Evolutionary conservation across 2,329 filamentous ascomycete species (phyloP).

Genomic region (Trichoderma koningii): DNA sequence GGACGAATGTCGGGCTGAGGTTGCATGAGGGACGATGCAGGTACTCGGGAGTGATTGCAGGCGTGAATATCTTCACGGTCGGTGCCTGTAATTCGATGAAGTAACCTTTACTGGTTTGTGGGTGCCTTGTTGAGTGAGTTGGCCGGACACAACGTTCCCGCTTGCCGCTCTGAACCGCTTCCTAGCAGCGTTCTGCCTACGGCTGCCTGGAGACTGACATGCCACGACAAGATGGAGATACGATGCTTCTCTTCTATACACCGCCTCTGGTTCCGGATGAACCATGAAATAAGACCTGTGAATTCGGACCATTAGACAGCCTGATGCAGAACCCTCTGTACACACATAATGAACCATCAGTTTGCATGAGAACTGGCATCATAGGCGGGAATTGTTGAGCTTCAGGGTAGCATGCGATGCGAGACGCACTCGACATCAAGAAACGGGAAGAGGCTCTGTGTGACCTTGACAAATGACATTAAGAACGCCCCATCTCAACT

Average conservation of each 20-base stretch:
- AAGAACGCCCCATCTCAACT: not conserved
- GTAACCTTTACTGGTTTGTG: too few species aligned
- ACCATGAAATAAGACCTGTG: too few species aligned
- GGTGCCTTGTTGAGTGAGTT: not conserved
- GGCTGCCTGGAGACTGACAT: not conserved
- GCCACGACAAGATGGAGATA: not conserved
- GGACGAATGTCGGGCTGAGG: not conserved
- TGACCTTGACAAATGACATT: not conserved
- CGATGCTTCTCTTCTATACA: too few species aligned
- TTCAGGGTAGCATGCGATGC: not conserved
- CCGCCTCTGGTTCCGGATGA: not conserved
- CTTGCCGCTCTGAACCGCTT: not conserved
- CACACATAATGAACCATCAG: too few species aligned
- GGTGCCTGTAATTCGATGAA: not conserved
- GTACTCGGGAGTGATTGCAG: not conserved
- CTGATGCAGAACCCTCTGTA: too few species aligned
- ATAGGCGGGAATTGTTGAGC: too few species aligned
- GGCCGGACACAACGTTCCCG: not conserved
- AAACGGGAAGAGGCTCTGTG: not conserved
- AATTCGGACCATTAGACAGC: too few species aligned
- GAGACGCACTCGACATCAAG: not conserved
- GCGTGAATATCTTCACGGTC: conserved; percentile 9
- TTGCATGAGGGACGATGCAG: not conserved
- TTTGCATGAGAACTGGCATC: too few species aligned
- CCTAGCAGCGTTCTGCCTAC: not conserved